Evolutionary conservation across 2,329 filamentous ascomycete species (phyloP).

Genomic region (Dactylella cylindrospora): DNA sequence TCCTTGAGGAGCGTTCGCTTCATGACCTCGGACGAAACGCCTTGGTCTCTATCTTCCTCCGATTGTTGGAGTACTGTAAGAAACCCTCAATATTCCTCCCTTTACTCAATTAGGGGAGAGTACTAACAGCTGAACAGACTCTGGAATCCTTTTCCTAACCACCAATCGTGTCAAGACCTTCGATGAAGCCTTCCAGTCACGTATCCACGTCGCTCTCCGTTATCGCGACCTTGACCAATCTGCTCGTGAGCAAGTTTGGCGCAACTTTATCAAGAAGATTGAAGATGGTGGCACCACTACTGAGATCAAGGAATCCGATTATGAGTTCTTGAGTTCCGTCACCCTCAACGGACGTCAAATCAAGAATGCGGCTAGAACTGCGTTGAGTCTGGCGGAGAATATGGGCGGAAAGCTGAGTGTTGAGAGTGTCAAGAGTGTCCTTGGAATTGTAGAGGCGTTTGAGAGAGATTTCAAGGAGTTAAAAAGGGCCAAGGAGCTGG

Average conservation of each 20-base stretch:
- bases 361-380: conserved; percentile 51
- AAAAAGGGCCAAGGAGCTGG: conserved; percentile 14
- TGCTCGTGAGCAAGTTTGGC: conserved; percentile 50
- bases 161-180: conserved; percentile 54
- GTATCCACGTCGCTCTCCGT: conserved; percentile 52
- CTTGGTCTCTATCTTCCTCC: conserved; percentile 62
- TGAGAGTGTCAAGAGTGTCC: conserved; percentile 48
- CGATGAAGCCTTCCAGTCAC: conserved; percentile 53
- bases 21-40: conserved; percentile 83
- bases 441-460: conserved; percentile 48
- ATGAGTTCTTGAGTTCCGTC: conserved; percentile 39
- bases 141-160: conserved; percentile 55
- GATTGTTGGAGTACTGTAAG: conserved; percentile 53
- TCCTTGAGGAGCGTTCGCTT: conserved; percentile 78
- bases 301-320: conserved; percentile 39
- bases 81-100: not conserved
- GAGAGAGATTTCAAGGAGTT: conserved; percentile 62
- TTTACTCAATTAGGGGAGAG: not conserved
- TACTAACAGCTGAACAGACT: conserved; percentile 18
- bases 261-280: conserved; percentile 48
- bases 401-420: conserved; percentile 47
- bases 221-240: conserved; percentile 49
- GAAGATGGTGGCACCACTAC: conserved; percentile 26
- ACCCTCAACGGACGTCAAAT: conserved; percentile 52
- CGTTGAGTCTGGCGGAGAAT: conserved; percentile 47